phyloP scores from a whole-genome alignment of 2,329 filamentous ascomycete genomes.

The Coniochaeta prunicola region DNA sequence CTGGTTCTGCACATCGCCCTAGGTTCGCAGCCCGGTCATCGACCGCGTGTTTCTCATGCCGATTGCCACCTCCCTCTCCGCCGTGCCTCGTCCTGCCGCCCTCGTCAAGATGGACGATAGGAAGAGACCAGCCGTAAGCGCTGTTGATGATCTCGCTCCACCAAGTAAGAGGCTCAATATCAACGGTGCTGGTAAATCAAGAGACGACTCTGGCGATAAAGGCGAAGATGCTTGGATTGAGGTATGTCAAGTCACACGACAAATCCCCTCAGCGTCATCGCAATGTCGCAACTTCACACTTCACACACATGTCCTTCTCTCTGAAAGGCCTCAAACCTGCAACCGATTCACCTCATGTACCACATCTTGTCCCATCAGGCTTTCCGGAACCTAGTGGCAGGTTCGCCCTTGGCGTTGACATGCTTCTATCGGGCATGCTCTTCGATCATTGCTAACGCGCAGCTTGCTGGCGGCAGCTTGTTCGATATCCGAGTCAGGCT shows the following conservation, averaged over 20 bases:
- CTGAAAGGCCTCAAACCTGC: not conserved
- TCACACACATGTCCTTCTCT: slow-evolving; percentile 5
- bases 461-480: slow-evolving; percentile 35
- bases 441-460: slow-evolving; percentile 34
- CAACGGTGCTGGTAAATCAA: slow-evolving; percentile 61
- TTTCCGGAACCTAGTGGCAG: not conserved
- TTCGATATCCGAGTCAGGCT: slow-evolving; percentile 22
- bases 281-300: slow-evolving; percentile 6
- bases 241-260: slow-evolving; percentile 48
- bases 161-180: slow-evolving; percentile 88
- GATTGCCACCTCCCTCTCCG: slow-evolving; percentile 68
- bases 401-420: not conserved
- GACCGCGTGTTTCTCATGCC: slow-evolving; percentile 63
- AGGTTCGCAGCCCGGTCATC: slow-evolving; percentile 2
- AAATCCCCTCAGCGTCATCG: slow-evolving; percentile 8
- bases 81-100: slow-evolving; percentile 69
- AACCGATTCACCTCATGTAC: slow-evolving; percentile 6
- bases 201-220: slow-evolving; percentile 47
- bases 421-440: slow-evolving; percentile 16
- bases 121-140: slow-evolving; percentile 83
- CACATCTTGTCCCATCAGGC: not conserved
- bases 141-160: slow-evolving; percentile 66
- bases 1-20: slow-evolving; percentile 3
- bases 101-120: slow-evolving; percentile 98
- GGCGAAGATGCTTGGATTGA: slow-evolving; percentile 57